phyloP scores from a whole-genome alignment of 495 filamentous ascomycete species.

The Hyaloscypha variabilis region DNA sequence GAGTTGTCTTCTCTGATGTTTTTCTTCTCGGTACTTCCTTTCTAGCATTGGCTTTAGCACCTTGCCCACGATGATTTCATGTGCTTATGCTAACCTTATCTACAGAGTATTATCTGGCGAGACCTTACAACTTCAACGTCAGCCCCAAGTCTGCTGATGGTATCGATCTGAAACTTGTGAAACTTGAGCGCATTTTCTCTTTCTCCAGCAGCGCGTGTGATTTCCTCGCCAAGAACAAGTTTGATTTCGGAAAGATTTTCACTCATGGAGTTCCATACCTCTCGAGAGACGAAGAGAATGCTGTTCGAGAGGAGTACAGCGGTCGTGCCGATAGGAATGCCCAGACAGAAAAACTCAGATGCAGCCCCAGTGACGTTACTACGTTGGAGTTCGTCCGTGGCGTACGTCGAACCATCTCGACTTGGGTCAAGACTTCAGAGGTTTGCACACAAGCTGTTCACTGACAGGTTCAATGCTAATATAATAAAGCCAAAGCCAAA shows the following conservation, averaged over 20 bases:
- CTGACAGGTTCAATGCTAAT: constrained; percentile 10
- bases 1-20: not conserved
- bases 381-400: constrained; percentile 57
- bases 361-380: constrained; percentile 55
- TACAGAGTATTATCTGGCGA: constrained; percentile 57
- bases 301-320: constrained; percentile 40
- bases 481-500: constrained; percentile 34
- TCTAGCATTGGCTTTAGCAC: not conserved
- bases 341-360: constrained; percentile 42
- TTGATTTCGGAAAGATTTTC: constrained; percentile 61
- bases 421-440: constrained; percentile 43
- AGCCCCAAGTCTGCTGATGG: constrained; percentile 48
- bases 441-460: constrained; percentile 1
- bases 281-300: constrained; percentile 62
- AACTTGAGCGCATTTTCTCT: constrained; percentile 39
- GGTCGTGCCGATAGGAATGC: constrained; percentile 39
- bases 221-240: constrained; percentile 65
- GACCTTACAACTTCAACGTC: constrained; percentile 71
- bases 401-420: constrained; percentile 50
- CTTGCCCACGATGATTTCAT: not conserved
- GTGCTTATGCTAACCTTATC: not conserved
- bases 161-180: constrained; percentile 33
- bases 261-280: constrained; percentile 68
- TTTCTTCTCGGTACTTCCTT: not conserved
- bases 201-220: constrained; percentile 54